Base-by-base conservation (phyloP, 2,329 filamentous ascomycete genomes). In the Claviceps humidiphila region DNA sequence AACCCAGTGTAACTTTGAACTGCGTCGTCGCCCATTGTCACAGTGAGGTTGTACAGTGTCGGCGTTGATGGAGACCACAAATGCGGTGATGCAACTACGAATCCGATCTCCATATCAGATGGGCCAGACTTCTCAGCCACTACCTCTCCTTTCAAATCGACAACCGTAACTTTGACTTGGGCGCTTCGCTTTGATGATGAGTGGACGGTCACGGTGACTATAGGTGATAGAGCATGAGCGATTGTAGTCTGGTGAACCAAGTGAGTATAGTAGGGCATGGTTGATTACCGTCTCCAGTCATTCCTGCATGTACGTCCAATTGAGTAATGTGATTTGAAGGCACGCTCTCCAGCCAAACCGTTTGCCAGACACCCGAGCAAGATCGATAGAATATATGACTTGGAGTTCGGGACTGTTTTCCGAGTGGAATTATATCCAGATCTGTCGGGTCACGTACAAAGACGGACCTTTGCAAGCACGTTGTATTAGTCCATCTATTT, bases 361-460 rank as follows among this genome's bases (percentile, higher is more conserved):
- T 75, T 61, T 87, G 84, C 84, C 84, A 88, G 56, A 88, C 87
- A 5, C 84, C 84, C 38, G 80, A 83, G 61, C 83, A 87, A 0
- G 84, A 80, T 0, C 80, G 80, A 62, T 87, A 87, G 63, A 84
- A 87, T 54, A 87, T 87, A 58, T 81, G 77, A 11, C 71, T 74
- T 0, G 76, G 78, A 0, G 65, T 67, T 1, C 75, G 60, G 0
- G 74, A 77, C 62, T 85, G 82, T 62, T 86, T 85, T 56, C 84
- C 84, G 44, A 84, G 74, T 0, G 83, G 82, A 43, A 84, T 81
- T 13, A 81, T 73, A 2, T 71, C 70, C 34, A 63, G 61, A 58
- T 87, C 83, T 0, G 84, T 86, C 0, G 84, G 84, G 55, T 87
- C 84, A 51, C 78, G 76, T 0, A 84, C 82, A 58, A 81, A 82